phyloP scores from a whole-genome alignment of 2,329 filamentous ascomycete species.

The Dactylellina sp. region DNA sequence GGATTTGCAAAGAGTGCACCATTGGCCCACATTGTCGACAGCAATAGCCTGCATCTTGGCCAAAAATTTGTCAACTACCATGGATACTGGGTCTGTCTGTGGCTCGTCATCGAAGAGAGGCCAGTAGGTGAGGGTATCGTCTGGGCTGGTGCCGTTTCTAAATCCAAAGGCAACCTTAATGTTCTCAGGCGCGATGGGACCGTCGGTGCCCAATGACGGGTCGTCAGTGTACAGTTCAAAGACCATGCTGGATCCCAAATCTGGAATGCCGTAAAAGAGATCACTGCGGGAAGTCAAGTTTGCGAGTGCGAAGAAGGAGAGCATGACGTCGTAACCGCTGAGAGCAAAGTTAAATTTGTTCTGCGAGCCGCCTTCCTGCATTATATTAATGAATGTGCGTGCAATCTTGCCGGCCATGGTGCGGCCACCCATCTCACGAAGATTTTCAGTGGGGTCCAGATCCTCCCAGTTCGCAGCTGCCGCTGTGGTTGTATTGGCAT shows the following conservation, averaged over 20 bases:
- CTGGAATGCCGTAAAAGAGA: conserved; percentile 46
- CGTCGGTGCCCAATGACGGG: conserved; percentile 13
- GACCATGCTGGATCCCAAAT: conserved; percentile 52
- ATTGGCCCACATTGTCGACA: conserved; percentile 26
- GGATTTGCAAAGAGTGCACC: conserved; percentile 28
- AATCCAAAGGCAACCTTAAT: conserved; percentile 52
- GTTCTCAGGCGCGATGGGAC: not conserved
- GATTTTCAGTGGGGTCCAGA: conserved; percentile 1
- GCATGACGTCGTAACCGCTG: conserved; percentile 41
- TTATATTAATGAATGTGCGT: conserved; percentile 11
- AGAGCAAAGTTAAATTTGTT: conserved; percentile 46
- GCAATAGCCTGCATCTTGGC: conserved; percentile 23
- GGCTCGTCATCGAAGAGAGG: conserved; percentile 45
- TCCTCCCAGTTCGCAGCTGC: conserved; percentile 25
- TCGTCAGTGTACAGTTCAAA: conserved; percentile 55
- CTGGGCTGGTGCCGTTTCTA: conserved; percentile 40
- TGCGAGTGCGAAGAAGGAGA: conserved; percentile 47
- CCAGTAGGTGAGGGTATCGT: conserved; percentile 55
- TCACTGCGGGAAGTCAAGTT: conserved; percentile 44
- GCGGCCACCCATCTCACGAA: conserved; percentile 36
- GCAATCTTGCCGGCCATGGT: conserved; percentile 34
- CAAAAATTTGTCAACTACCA: conserved; percentile 32
- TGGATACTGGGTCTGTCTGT: conserved; percentile 17
- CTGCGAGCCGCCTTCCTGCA: conserved; percentile 21
- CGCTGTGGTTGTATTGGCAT: conserved; percentile 39